These are phyloP conservation scores for Delphinella strobiligena DNA, from an alignment of 2,329 filamentous ascomycete genomes.

Conservation along the genomic window DNA sequence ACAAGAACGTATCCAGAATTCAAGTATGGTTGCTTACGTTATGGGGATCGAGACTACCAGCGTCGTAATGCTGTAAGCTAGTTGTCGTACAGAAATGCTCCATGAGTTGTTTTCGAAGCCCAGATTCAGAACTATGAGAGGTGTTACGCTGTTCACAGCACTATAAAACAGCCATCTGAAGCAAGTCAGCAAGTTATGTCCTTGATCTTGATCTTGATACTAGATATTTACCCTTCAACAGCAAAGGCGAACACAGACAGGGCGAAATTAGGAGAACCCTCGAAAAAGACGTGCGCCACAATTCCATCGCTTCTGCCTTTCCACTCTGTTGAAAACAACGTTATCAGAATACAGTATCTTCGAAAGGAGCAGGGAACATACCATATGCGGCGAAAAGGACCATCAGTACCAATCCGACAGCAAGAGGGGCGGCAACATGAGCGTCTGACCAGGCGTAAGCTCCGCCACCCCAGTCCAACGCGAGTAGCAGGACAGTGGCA, in stretches of 20 bases:
- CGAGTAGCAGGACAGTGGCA: conserved; percentile 17
- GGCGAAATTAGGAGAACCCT: conserved; percentile 40
- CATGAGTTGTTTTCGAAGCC: conserved; percentile 37
- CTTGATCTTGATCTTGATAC: too few relatives aligned
- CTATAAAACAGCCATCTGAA: conserved; percentile 43
- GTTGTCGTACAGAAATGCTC: conserved; percentile 37
- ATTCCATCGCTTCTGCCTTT: conserved; percentile 43
- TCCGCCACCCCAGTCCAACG: conserved; percentile 24
- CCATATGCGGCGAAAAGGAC: conserved; percentile 27
- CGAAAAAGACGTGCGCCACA: conserved; percentile 45
- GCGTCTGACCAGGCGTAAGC: conserved; percentile 25
- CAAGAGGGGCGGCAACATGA: conserved; percentile 27
- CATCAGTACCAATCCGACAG: conserved; percentile 30
- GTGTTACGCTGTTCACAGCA: conserved; percentile 40
- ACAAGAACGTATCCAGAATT: background rate
- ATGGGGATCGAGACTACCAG: conserved; percentile 33
- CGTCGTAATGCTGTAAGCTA: conserved; percentile 31
- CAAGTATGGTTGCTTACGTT: conserved; percentile 18
- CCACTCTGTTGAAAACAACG: conserved; percentile 33
- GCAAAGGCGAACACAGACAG: conserved; percentile 44
- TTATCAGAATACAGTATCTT: background rate
- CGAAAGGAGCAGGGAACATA: background rate
- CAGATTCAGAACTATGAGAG: conserved; percentile 37
- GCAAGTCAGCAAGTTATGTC: conserved; percentile 10
- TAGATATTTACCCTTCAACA: conserved; percentile 33